Base-by-base conservation (phyloP, 2,329 filamentous ascomycete genomes). In the Talaromyces sp. region DNA sequence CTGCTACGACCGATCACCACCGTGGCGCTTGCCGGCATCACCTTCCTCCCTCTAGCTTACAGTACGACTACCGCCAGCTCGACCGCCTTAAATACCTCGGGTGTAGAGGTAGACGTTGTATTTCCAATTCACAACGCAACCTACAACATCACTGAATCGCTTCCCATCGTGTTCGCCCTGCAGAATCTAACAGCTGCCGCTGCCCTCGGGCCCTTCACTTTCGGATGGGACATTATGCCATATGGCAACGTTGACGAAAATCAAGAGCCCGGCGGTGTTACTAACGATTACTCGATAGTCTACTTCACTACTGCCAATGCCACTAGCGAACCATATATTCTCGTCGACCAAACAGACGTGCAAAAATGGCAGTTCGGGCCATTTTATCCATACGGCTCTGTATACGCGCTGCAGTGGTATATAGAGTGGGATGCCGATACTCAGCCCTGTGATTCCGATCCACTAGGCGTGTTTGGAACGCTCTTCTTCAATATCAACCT, bases 371-470 rank as follows among this genome's bases (percentile, higher is more conserved):
- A 46, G 21, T 55, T 19, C 15, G 28, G 19, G 4, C 53, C 53
- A 17, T 8, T 3, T 10, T 55, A 36, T 46, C 40, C 53, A 7
- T n/a, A 36, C 39, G 53, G 53, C 40, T 46, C 53, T 19, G 53
- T 55, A 15, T 55, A 55, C 31, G 53, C 40, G 21, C 53, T 55
- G 40, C 53, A 55, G 40, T 55, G 53, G 53, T 9, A 2, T 55
- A 25, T 55, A 19, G 5, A 6, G 9, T 55, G 53, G 53, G 19
- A 55, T 55, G 8, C 1, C 31, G 9, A 15, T n/a, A 17, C 4
- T 11, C 21, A 31, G 11, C 3, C 13, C 1, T 55, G 53, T 15
- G 40, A 55, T 45, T 37, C 53, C 39, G 15, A 25, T 45, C 53
- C 11, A 2, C 19, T 45, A 22, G 40, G 31, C 19, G 3, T 31